Conservation (phyloP, 495 filamentous ascomycete genomes). For the Talaromyces trachyspermus region DNA sequence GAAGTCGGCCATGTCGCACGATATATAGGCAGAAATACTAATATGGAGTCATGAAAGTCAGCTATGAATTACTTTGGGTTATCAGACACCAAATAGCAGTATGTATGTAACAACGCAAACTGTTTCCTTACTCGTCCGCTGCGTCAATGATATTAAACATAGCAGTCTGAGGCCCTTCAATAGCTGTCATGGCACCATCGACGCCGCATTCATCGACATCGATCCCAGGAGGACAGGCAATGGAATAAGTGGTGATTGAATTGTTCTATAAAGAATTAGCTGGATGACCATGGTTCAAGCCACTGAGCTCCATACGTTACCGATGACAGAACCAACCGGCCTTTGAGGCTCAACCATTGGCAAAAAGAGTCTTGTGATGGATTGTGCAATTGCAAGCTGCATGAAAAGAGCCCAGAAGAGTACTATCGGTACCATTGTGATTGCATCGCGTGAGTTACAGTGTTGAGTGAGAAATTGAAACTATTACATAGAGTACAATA, state of each 20-base stretch:
- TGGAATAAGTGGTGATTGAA: neutral
- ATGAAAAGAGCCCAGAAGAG: neutral
- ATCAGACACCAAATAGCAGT: too few relatives aligned
- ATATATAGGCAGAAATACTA: neutral
- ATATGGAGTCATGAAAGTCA: neutral
- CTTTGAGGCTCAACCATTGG: neutral
- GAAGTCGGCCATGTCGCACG: neutral
- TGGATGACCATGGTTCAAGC: neutral
- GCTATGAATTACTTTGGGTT: too few relatives aligned
- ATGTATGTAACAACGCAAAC: neutral
- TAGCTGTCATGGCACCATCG: slow-evolving; percentile 1
- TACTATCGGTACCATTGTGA: neutral
- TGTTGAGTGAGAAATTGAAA: too few relatives aligned
- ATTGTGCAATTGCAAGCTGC: neutral
- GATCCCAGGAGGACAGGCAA: neutral
- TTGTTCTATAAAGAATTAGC: neutral
- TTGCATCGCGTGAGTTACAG: too few relatives aligned
- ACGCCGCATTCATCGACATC: neutral
- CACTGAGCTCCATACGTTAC: neutral
- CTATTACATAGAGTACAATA: too few relatives aligned
- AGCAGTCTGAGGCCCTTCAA: neutral
- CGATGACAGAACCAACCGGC: neutral
- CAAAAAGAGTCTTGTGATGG: neutral
- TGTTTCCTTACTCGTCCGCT: neutral
- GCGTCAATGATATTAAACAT: neutral